Evolutionary conservation across 1,284 basidiomycete species (phyloP).

Genomic region (Puccinia brachypodii): DNA sequence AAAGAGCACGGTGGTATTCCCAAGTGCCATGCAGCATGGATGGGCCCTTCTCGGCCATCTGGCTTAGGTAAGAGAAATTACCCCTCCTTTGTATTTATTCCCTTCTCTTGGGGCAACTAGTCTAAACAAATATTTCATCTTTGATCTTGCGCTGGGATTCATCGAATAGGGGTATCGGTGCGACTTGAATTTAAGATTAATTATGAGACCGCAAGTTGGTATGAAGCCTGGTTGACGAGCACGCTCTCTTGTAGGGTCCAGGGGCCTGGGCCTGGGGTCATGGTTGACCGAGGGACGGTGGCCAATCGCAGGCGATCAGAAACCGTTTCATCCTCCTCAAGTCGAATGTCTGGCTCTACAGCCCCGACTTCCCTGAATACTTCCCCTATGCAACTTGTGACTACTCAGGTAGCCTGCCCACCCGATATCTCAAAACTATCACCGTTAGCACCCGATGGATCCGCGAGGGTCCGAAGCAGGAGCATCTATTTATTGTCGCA

Average conservation of each 20-base stretch:
- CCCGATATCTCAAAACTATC: not conserved
- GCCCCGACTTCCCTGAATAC: not conserved
- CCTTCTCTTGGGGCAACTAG: not conserved
- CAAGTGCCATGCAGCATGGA: not conserved
- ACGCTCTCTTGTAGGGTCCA: not conserved
- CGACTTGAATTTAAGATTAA: not conserved
- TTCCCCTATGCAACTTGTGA: not conserved
- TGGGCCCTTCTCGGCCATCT: not conserved
- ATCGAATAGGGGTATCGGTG: not conserved
- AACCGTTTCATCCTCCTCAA: not conserved
- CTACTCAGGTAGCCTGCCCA: not conserved
- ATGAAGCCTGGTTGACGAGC: slow-evolving; percentile 4
- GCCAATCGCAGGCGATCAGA: not conserved
- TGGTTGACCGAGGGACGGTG: not conserved
- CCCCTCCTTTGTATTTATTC: not conserved
- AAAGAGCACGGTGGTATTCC: not conserved
- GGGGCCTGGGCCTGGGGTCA: not conserved
- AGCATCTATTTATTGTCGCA: slow-evolving; percentile 13
- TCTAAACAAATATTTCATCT: not conserved
- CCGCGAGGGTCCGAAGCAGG: not conserved
- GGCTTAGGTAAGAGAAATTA: not conserved
- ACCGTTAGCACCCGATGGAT: not conserved
- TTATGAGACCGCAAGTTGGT: not conserved
- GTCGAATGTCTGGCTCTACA: not conserved
- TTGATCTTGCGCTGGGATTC: not conserved